phyloP scores from a whole-genome alignment of 352 stramenopile species.

The Phytopythium aichiense region DNA sequence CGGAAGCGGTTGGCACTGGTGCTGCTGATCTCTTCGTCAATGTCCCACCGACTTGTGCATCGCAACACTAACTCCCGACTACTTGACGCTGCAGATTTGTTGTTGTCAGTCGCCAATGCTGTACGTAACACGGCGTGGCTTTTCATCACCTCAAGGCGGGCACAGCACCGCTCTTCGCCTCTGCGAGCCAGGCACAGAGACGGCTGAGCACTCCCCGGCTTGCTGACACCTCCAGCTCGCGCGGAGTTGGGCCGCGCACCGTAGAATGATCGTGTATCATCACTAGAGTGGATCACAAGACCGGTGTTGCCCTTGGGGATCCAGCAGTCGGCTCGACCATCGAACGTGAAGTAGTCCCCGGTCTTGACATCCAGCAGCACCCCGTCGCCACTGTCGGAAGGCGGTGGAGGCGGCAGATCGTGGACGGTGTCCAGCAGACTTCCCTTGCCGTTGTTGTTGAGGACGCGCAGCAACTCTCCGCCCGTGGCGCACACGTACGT shows the following conservation, averaged over 20 bases:
- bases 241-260: conserved; percentile 58
- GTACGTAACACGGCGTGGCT: conserved; percentile 29
- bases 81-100: neutral
- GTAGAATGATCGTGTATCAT: conserved; percentile 42
- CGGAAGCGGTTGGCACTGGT: conserved; percentile 70
- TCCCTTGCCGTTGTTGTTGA: conserved; percentile 63
- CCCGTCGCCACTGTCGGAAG: conserved; percentile 9
- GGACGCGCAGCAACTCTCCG: conserved; percentile 47
- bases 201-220: conserved; percentile 34
- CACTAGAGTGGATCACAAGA: conserved; percentile 60
- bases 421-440: conserved; percentile 37
- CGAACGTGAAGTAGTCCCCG: conserved; percentile 67
- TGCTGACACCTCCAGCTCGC: conserved; percentile 19
- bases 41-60: conserved; percentile 74
- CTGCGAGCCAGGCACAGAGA: conserved; percentile 45
- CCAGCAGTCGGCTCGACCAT: conserved; percentile 32
- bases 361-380: conserved; percentile 69
- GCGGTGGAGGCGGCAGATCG: conserved; percentile 27
- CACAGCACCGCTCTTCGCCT: conserved; percentile 62
- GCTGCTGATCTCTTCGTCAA: conserved; percentile 71
- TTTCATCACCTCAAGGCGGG: conserved; percentile 45
- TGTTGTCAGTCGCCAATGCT: conserved; percentile 19
- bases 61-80: conserved; percentile 58
- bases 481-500: conserved; percentile 72
- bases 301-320: conserved; percentile 73